These are phyloP conservation scores for Bondarzewia mesenterica DNA, from an alignment of 1,284 basidiomycete species.

Conservation along the genomic window DNA sequence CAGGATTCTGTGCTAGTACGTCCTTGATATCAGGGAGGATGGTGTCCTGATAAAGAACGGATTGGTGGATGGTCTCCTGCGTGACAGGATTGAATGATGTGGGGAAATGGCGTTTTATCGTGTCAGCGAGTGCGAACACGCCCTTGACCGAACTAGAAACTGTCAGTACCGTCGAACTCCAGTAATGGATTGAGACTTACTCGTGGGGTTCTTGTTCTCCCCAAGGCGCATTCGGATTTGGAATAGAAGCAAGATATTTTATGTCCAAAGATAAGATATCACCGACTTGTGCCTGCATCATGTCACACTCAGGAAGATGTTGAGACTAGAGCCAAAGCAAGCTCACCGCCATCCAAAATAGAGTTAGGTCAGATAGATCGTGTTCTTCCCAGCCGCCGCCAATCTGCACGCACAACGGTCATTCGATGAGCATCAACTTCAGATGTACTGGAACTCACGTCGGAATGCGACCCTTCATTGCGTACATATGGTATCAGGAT, in stretches of 20 bases:
- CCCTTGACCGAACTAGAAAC: conserved; percentile 2
- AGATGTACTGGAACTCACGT: conserved; percentile 31
- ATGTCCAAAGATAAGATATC: conserved; percentile 49
- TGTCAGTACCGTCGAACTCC: no score
- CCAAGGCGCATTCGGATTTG: conserved; percentile 48
- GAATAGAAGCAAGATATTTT: conserved; percentile 40
- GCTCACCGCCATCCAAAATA: conserved; percentile 62
- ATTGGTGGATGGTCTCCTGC: conserved; percentile 54
- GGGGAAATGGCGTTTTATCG: conserved; percentile 35
- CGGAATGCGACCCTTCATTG: conserved; percentile 44
- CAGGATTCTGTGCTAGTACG: conserved; percentile 32
- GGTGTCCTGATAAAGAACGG: conserved; percentile 39
- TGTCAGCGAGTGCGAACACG: conserved; percentile 5
- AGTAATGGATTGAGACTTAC: conserved; percentile 30
- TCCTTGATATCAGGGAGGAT: conserved; percentile 27
- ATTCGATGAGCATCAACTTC: neutral
- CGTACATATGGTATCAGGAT: neutral
- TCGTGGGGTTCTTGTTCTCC: conserved; percentile 52
- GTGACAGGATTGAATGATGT: conserved; percentile 36
- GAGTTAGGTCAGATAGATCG: conserved; percentile 57
- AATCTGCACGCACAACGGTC: conserved; percentile 25
- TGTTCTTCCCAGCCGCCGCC: conserved; percentile 62
- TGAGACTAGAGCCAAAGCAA: neutral
- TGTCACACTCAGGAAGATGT: conserved; percentile 4
- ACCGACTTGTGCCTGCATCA: conserved; percentile 41